Evolutionary conservation across 2,329 filamentous ascomycete species (phyloP).

Genomic region (Pezizomycotina sp.): DNA sequence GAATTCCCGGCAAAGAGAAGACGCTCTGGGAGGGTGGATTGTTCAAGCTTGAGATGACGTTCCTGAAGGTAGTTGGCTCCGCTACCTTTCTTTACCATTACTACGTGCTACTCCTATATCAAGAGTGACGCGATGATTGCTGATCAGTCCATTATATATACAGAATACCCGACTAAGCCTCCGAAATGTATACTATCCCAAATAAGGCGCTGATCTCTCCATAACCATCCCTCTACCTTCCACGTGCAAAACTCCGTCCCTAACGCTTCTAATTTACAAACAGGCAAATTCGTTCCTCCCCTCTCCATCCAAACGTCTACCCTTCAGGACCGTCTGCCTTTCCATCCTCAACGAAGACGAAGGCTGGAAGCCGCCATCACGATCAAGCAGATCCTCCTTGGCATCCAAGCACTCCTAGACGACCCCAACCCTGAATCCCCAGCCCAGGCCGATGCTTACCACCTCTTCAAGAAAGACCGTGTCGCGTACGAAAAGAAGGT

Average conservation of each 20-base stretch:
- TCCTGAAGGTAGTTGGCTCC: constrained; percentile 64
- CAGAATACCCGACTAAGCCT: constrained; percentile 96
- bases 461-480: constrained; percentile 82
- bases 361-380: constrained; percentile 98
- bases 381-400: constrained; percentile 90
- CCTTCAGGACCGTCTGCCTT: constrained; percentile 89
- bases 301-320: constrained; percentile 99
- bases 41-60: constrained; percentile 84
- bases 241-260: background rate
- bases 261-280: constrained; percentile 6
- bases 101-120: background rate
- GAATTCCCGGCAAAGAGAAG: constrained; percentile 87
- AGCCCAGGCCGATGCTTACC: constrained; percentile 93
- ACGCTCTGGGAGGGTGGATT: constrained; percentile 96
- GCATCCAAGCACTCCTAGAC: constrained; percentile 87
- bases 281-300: constrained; percentile 90
- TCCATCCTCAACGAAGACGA: constrained; percentile 97
- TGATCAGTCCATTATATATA: constrained; percentile 11
- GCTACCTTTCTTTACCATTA: background rate
- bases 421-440: constrained; percentile 95
- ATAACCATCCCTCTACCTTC: no score
- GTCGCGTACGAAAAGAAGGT: constrained; percentile 78
- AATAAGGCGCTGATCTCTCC: no score
- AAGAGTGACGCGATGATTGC: constrained; percentile 5
- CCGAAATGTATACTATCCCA: constrained; percentile 97